A percentile compares a stretch with the other conserved stretches of the same genome.
Evolutionary conservation across 306 rosid genomes (phyloP).

Genomic region (Trifolium fragiferum): DNA sequence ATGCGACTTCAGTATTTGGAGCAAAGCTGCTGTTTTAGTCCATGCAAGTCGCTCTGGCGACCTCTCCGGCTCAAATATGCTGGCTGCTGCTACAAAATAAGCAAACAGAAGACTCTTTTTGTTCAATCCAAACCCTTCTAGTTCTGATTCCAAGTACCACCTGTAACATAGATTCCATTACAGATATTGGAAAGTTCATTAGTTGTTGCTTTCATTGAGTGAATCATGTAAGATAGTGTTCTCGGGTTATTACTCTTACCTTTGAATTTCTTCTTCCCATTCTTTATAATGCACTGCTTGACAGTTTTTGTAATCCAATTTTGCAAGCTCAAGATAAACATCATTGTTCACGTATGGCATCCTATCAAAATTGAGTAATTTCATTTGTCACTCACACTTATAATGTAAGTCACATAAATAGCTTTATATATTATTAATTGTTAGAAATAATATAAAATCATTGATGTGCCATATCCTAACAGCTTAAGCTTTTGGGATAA

Average conservation of each 20-base stretch:
- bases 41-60: slow-evolving; percentile 73
- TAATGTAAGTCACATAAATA: background rate
- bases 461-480: no score
- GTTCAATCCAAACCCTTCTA: slow-evolving; percentile 65
- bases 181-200: background rate
- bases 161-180: slow-evolving; percentile 41
- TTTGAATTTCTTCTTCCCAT: slow-evolving; percentile 66
- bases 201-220: background rate
- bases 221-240: background rate
- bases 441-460: no score
- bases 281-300: slow-evolving; percentile 67
- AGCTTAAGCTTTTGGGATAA: no score
- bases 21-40: slow-evolving; percentile 64
- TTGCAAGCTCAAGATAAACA: slow-evolving; percentile 74
- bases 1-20: slow-evolving; percentile 51
- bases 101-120: slow-evolving; percentile 52
- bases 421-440: no score
- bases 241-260: slow-evolving; percentile 43
- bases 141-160: slow-evolving; percentile 65
- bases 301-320: slow-evolving; percentile 74
- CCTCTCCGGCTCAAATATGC: slow-evolving; percentile 71
- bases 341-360: slow-evolving; percentile 74
- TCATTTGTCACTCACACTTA: background rate
- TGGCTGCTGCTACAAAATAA: slow-evolving; percentile 63
- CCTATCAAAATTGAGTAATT: slow-evolving; percentile 46